Evolutionary conservation across 2,329 filamentous ascomycete genomes (phyloP), one percentile per base, ranked within the genome.

Genomic region (Tolypocladium endophyticum): DNA sequence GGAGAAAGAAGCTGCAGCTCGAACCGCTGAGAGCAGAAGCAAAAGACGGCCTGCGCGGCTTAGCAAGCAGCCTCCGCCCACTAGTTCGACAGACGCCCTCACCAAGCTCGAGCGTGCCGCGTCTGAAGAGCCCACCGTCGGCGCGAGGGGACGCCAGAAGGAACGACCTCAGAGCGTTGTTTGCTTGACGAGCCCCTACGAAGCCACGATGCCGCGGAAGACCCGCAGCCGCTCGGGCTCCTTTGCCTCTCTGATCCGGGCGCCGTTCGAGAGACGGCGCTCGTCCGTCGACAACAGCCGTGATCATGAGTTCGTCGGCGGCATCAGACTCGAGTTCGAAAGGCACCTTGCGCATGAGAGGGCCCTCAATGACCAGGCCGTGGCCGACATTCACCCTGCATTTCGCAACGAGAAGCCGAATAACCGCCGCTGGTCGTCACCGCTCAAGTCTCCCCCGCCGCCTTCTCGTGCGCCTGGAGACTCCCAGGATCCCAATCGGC

Each of bases 311-410:
- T 78, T 78, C 62, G 71, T 78, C 30, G 74, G 76, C 1, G 74
- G 73, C 25, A 71, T 72, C 58, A 77, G 77, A 59, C 67, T 77
- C 20, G 75, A 76, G 55, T 68, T 73, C 55, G 69, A 76, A 59
- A 71, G 71, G 54, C 69, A 75, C 9, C 69, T 69, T 1, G 70
- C 70, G 23, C 64, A 70, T 11, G 66, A 73, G 41, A 65, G 68
- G 45, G 64, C 65, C 1, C 60, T 69, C 9, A 64, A 72, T 0
- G 66, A 64, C 12, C 66, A 69, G 3, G 64, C 66, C 8, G 65
- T 67, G 16, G 64, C 64, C 9, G 63, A 64, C 30, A 66, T 73
- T 6, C 73, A 76, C 33, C 72, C 73, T 8, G 73, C 72, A 5
- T 64, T 75, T 41, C 71, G 73, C 43, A 68, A 68, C 59, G 33